Evolutionary conservation across 345 rosid species (phyloP), one percentile per base, ranked within the genome.

Genomic region (Aethionema arabicum): DNA sequence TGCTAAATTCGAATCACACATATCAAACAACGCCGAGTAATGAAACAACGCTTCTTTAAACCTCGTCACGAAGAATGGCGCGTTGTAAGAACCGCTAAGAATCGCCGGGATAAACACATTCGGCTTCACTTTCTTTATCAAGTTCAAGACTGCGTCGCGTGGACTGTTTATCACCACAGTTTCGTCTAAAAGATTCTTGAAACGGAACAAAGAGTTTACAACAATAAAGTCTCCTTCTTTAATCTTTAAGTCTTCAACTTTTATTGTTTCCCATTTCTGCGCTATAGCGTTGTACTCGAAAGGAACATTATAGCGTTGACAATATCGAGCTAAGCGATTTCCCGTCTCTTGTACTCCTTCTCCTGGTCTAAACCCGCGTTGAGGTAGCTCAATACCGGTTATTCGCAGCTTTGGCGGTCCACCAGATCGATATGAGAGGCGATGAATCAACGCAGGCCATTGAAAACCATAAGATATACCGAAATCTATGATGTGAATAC

Each of bases 381-480:
- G 86, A 14, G 98, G 98, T 21, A 84, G 77, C 68, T 91, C 96
- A 47, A 91, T 87, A 21, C 96, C 98, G 0, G 98, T 91, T 7
- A 91, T 84, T 8, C 96, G 80, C 42, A 91, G 79, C 76, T 78
- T 91, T 33, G 91, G 93, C 3, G 96, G 85, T 37, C 93, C 91
- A 53, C 84, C 85, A 5, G 64, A 16, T 52, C 80, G 74, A 33
- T 5, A 62, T 4, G 89, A 70, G 51, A 91, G 96, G 15, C 75
- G 72, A 44, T 74, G 76, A 65, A 90, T 90, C 57, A 90, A 64
- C 16, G 68, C 32, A 48, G 97, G 91, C 97, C 97, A 90, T 30
- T 91, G 96, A 68, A 84, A 85, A 53, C 98, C 98, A 31, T 84
- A 82, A 35, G 77, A 56, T 50, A 91, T 80, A 35, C 98, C 98